Base-by-base conservation (phyloP, 1,284 basidiomycete genomes). In the Cystobasidium sp. region DNA sequence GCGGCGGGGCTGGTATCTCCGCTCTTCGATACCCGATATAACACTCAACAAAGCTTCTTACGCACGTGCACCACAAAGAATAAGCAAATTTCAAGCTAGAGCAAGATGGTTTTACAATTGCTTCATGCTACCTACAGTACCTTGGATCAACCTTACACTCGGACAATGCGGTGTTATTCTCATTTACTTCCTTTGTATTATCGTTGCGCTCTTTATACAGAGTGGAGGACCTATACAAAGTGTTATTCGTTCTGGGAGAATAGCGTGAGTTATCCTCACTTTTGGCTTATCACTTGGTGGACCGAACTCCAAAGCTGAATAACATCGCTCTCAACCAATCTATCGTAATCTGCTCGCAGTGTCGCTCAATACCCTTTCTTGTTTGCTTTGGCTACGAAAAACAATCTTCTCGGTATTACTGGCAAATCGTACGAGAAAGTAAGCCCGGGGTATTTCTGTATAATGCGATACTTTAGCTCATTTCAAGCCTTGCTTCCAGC, bases 361-460 rank as follows among this genome's bases (percentile, higher is more conserved):
- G 62, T 76, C 39, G 77, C 76, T 16, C 81, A 83, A 74, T 61
- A 83, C 4, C 83, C 83, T 0, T 77, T 83, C 37, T 79, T 85
- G 62, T 80, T 84, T 67, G 75, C 81, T 22, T 78, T 84, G 0
- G 82, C 83, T 8, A 77, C 79, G 39, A 84, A 84, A 77, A 85
- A 84, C 79, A 83, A 81, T 72, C 75, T 81, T n/a, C 77, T 84
- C 44, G 76, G 69, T 47, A 70, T 84, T 22, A 81, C 83, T 1
- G 84, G 84, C 0, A 83, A 84, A 63, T 80, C 81, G 2, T 83
- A 84, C 70, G 83, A 83, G 66, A 83, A 83, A 72, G 79, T 80
- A 63, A 62, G n/a, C n/a, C n/a, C n/a, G n/a, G n/a, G n/a, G n/a
- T n/a, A n/a, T n/a, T n/a, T n/a, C n/a, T n/a, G n/a, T n/a, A n/a